Evolutionary conservation across 345 rosid genomes (phyloP).

Genomic region (Heritiera littoralis): DNA sequence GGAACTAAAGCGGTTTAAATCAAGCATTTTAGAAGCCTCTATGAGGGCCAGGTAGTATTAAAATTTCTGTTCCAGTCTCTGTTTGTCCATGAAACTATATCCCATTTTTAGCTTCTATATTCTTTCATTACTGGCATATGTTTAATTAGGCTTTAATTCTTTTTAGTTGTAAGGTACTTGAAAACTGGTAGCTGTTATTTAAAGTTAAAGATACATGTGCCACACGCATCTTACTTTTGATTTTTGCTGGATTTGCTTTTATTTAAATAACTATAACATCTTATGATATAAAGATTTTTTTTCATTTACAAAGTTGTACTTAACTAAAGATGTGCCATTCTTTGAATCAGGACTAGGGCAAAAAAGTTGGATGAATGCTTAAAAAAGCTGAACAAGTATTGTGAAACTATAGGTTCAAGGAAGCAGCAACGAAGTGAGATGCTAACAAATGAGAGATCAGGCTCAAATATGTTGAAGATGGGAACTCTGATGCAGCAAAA

Average conservation of each 20-base stretch:
- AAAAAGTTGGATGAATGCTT: conserved; percentile 43
- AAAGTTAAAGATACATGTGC: conserved; percentile 14
- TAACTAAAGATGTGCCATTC: conserved; percentile 18
- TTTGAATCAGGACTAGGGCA: conserved; percentile 42
- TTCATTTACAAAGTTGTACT: conserved; percentile 1
- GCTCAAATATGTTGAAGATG: conserved; percentile 40
- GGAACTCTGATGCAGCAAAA: conserved; percentile 44
- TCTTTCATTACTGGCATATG: not conserved
- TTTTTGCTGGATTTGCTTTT: not conserved
- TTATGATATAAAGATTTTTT: not conserved
- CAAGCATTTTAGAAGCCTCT: conserved; percentile 34
- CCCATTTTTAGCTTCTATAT: not conserved
- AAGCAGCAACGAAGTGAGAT: conserved; percentile 50
- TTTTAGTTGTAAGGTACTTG: not conserved
- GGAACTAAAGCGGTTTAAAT: conserved; percentile 52
- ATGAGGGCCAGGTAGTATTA: conserved; percentile 47
- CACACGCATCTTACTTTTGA: not conserved
- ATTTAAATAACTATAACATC: too few species aligned
- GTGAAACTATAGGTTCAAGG: conserved; percentile 37
- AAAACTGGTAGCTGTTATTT: conserved; percentile 20
- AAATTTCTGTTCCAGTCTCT: not conserved
- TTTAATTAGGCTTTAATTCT: conserved; percentile 13
- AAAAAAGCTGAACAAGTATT: conserved; percentile 35
- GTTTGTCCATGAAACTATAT: conserved; percentile 10
- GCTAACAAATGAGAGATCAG: conserved; percentile 40